Conservation (phyloP, 306 rosid genomes). For the Acacia confusa region DNA sequence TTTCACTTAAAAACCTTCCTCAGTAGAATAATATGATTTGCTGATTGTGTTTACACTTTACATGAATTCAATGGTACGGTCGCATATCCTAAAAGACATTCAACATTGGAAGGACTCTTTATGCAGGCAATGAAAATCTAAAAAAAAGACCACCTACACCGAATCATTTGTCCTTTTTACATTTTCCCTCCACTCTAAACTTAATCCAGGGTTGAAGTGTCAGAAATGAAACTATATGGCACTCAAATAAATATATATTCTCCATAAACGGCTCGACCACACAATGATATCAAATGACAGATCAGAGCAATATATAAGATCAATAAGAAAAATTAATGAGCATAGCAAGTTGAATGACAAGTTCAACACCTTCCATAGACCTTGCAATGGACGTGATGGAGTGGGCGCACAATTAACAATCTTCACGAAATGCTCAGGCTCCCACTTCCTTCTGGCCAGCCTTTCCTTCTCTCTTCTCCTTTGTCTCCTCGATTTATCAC, state of each 20-base stretch:
- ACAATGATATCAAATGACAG: slow-evolving; percentile 12
- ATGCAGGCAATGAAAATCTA: background rate
- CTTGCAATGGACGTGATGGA: slow-evolving; percentile 82
- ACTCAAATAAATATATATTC: slow-evolving; percentile 1
- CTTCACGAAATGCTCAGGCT: slow-evolving; percentile 93
- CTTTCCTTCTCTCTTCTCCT: slow-evolving; percentile 78
- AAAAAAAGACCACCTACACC: background rate
- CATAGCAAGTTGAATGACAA: slow-evolving; percentile 32
- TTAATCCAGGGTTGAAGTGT: background rate
- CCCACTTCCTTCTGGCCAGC: slow-evolving; percentile 72
- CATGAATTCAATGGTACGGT: background rate
- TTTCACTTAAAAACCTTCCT: slow-evolving; percentile 17
- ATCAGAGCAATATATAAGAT: background rate
- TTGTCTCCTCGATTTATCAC: slow-evolving; percentile 75
- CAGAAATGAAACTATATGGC: slow-evolving; percentile 4
- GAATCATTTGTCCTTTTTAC: background rate
- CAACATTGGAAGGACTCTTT: background rate
- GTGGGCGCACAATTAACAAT: slow-evolving; percentile 78
- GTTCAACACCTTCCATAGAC: slow-evolving; percentile 86
- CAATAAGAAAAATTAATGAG: slow-evolving; percentile 25
- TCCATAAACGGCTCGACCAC: slow-evolving; percentile 9
- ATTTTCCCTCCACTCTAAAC: background rate
- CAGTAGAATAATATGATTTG: background rate
- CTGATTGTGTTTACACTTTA: background rate
- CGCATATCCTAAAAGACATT: slow-evolving; percentile 17